phyloP scores from a whole-genome alignment of 345 rosid genomes.

The Populus simonii region DNA sequence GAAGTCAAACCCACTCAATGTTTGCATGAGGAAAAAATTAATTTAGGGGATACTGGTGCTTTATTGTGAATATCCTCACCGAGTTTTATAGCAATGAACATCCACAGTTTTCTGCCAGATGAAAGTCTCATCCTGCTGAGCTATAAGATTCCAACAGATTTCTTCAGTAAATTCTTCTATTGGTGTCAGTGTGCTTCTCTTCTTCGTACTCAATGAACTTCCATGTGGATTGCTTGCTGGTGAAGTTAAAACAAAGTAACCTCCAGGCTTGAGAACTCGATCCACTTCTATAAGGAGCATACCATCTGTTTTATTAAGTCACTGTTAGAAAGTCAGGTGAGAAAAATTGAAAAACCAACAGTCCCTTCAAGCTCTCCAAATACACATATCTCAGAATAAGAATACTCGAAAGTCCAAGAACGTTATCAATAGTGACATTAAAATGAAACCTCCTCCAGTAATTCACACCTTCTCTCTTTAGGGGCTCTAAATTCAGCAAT shows the following conservation, averaged over 20 bases:
- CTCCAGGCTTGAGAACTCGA: conserved; percentile 93
- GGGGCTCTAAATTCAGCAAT: neutral
- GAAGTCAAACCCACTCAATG: neutral
- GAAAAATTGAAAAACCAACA: conserved; percentile 5
- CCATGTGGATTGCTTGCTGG: conserved; percentile 62
- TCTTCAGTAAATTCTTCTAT: conserved; percentile 62
- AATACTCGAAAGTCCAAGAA: neutral
- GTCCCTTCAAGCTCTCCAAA: neutral
- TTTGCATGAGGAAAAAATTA: neutral
- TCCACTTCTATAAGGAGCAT: conserved; percentile 86
- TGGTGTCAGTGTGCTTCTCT: conserved; percentile 48
- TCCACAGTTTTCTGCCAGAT: conserved; percentile 93
- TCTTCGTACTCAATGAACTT: conserved; percentile 44
- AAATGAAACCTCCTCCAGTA: neutral
- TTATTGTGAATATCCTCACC: conserved; percentile 45
- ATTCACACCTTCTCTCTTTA: neutral
- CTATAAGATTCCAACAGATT: conserved; percentile 81
- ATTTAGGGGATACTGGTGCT: neutral
- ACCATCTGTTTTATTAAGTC: conserved; percentile 56
- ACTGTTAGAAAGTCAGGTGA: conserved; percentile 19
- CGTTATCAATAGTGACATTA: neutral
- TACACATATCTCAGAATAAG: neutral
- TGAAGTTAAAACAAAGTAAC: conserved; percentile 86
- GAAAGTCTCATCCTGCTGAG: conserved; percentile 94
- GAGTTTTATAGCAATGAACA: conserved; percentile 54